These are phyloP conservation scores for Xylaria curta DNA, from an alignment of 495 filamentous ascomycete species.

Conservation along the genomic window DNA sequence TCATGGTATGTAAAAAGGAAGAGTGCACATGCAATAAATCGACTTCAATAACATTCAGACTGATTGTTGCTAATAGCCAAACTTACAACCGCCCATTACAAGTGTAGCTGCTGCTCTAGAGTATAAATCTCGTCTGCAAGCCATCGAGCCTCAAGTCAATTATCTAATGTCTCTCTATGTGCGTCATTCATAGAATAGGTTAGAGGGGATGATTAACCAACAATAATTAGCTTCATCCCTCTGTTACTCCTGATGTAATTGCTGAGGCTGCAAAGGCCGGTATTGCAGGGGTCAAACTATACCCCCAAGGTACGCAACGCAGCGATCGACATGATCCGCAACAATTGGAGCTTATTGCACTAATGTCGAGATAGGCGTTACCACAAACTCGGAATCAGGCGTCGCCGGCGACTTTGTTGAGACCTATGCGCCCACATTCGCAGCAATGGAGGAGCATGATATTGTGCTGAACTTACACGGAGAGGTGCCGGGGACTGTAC, in stretches of 20 bases:
- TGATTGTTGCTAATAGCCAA: constrained; percentile 55
- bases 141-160: constrained; percentile 73
- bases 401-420: constrained; percentile 64
- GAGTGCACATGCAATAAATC: not conserved
- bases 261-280: constrained; percentile 70
- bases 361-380: constrained; percentile 58
- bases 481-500: constrained; percentile 54
- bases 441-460: constrained; percentile 67
- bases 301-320: constrained; percentile 62
- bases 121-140: constrained; percentile 71
- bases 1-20: constrained; percentile 43
- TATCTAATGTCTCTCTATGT: constrained; percentile 90
- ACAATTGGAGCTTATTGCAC: not conserved
- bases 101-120: constrained; percentile 75
- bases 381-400: constrained; percentile 84
- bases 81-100: constrained; percentile 74
- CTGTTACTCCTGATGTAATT: constrained; percentile 79
- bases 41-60: not conserved
- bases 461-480: constrained; percentile 67
- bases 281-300: constrained; percentile 72
- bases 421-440: constrained; percentile 77
- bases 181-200: constrained; percentile 2
- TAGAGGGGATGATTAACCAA: constrained; percentile 6
- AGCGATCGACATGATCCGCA: not conserved
- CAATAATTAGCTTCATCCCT: constrained; percentile 57